Conservation (phyloP, 169 alveolate genomes). For the Plasmodium yoelii region DNA sequence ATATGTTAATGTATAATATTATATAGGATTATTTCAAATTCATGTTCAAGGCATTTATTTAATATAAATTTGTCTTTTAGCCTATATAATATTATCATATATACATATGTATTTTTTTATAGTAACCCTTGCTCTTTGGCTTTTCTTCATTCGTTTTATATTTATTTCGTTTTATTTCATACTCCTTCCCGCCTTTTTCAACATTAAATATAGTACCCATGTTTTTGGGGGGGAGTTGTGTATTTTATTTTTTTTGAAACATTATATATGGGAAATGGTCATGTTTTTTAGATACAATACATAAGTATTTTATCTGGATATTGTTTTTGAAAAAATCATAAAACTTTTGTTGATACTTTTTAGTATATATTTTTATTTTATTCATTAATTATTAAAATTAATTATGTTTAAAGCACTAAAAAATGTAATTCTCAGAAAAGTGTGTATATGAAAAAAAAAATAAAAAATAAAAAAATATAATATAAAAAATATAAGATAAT, state of each 20-base stretch:
- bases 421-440: not conserved
- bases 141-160: slow-evolving; percentile 10
- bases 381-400: slow-evolving; percentile 6
- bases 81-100: too few species aligned
- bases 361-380: not conserved
- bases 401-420: slow-evolving; percentile 11
- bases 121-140: too few species aligned
- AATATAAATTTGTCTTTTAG: too few species aligned
- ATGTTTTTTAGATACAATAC: not conserved
- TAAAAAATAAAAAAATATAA: not conserved
- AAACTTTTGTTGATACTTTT: not conserved
- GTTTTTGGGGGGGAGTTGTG: not conserved
- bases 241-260: slow-evolving; percentile 1
- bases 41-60: too few species aligned
- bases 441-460: not conserved
- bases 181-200: not conserved
- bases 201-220: not conserved
- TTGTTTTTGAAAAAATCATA: not conserved
- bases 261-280: not conserved
- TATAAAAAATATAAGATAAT: too few species aligned
- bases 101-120: too few species aligned
- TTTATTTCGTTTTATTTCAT: not conserved
- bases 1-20: too few species aligned
- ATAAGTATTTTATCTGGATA: not conserved
- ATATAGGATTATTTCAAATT: too few species aligned